Evolutionary conservation across 208 protist species (phyloP).

Genomic region (Leishmania tarentolae): DNA sequence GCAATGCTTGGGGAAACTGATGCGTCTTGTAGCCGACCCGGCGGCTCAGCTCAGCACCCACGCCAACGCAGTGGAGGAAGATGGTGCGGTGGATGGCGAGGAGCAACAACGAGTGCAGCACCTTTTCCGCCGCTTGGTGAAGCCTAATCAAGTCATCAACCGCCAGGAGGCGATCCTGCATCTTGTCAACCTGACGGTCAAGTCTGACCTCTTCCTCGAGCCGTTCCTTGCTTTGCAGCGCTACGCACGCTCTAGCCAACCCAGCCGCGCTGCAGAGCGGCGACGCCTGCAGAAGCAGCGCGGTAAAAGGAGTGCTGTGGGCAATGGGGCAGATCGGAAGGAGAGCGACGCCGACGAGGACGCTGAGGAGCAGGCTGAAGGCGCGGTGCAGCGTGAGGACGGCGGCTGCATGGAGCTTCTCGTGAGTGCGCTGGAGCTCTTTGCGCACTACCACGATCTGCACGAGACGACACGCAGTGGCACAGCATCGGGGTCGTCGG

Average conservation of each 20-base stretch:
- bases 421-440: conserved; percentile 72
- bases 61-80: neutral
- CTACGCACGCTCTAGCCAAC: conserved; percentile 25
- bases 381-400: conserved; percentile 31
- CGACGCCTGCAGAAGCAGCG: conserved; percentile 14
- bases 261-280: conserved; percentile 12
- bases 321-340: conserved; percentile 14
- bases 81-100: conserved; percentile 22
- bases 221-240: conserved; percentile 88
- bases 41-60: conserved; percentile 42
- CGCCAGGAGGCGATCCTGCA: conserved; percentile 83
- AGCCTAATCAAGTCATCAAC: conserved; percentile 90
- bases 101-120: conserved; percentile 40
- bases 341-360: conserved; percentile 26
- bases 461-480: conserved; percentile 41
- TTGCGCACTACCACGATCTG: conserved; percentile 80
- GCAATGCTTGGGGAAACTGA: conserved; percentile 74
- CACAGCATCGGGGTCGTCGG: neutral
- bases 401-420: conserved; percentile 80
- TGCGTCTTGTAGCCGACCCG: conserved; percentile 80
- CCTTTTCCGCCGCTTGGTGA: conserved; percentile 80
- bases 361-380: conserved; percentile 27
- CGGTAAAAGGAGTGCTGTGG: conserved; percentile 2
- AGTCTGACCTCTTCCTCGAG: conserved; percentile 81
- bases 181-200: conserved; percentile 78